phyloP scores from a whole-genome alignment of 2,329 filamentous ascomycete species.

The Calonectria hongkongensis region DNA sequence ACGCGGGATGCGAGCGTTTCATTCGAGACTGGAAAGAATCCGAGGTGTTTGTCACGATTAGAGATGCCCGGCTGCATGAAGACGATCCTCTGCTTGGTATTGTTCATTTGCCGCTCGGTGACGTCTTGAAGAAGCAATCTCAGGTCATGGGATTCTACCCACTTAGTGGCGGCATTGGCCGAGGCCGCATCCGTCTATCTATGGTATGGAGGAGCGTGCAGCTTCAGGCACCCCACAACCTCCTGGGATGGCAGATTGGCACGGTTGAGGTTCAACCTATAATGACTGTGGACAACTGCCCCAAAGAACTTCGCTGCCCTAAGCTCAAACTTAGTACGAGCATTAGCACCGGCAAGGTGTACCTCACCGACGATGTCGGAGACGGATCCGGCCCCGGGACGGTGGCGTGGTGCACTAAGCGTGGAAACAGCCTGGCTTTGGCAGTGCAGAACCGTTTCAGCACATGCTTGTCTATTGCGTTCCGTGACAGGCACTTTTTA shows the following conservation, averaged over 20 bases:
- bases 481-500: constrained; percentile 63
- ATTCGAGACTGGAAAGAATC: constrained; percentile 80
- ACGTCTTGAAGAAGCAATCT: constrained; percentile 77
- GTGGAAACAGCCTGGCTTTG: constrained; percentile 65
- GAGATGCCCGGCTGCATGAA: constrained; percentile 81
- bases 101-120: constrained; percentile 78
- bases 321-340: constrained; percentile 77
- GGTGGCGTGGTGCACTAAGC: constrained; percentile 72
- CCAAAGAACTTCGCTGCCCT: constrained; percentile 67
- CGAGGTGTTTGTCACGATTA: constrained; percentile 80
- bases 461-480: constrained; percentile 73
- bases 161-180: constrained; percentile 82
- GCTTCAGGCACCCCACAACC: constrained; percentile 73
- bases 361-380: constrained; percentile 63
- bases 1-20: constrained; percentile 84
- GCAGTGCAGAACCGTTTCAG: constrained; percentile 77
- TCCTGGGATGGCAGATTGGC: constrained; percentile 83
- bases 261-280: constrained; percentile 79
- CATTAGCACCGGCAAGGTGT: constrained; percentile 75
- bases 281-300: constrained; percentile 65
- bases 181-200: constrained; percentile 80
- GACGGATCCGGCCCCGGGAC: constrained; percentile 51
- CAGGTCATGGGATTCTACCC: constrained; percentile 81
- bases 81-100: constrained; percentile 82
- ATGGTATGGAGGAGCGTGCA: constrained; percentile 84